Evolutionary conservation across 257 asterid species (phyloP), one percentile per base, ranked within the genome.

Genomic region (Nicotiana attenuata): DNA sequence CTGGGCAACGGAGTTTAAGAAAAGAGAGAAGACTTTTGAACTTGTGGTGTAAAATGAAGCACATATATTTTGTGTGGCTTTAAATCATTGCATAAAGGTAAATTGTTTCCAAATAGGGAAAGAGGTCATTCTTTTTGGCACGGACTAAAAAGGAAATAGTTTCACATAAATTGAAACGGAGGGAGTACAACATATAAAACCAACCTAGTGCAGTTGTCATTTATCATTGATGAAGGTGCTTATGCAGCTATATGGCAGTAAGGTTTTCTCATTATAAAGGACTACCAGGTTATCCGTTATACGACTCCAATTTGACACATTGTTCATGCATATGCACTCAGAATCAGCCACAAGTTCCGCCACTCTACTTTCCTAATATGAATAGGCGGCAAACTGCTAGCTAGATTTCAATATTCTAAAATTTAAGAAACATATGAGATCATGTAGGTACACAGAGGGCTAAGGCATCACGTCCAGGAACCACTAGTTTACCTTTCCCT

Each of bases 401-500:
- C 73, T 19, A 14, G 56, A 24, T 59, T 55, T 56, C 69, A 78
- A 28, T 38, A 15, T 60, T 8, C 28, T 50, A 59, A 78, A 41
- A 41, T 8, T 38, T 41, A 41, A 41, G 45, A 41, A 59, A 78
- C 82, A 38, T 13, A 60, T 22, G 81, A 35, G 11, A 75, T 57
- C 57, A 45, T 38, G 64, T 22, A 45, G 65, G 10, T n/a, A 28
- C 60, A 41, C 11, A 82, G 75, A 60, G 56, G n/a, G 19, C 15
- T 15, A 61, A 65, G 47, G 5, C 28, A 31, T 24, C 77, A 53
- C 47, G 50, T 50, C 55, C 63, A 10, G 41, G 17, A 50, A 38
- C 19, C 29, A 28, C 5, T 38, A 41, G 47, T 73, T 77, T 86
- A 95, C 99, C 98, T 95, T 95, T 65, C 99, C 99, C 73, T 86